These are phyloP conservation scores for Syzygium aromaticum DNA, from an alignment of 345 rosid genomes.

Conservation along the genomic window DNA sequence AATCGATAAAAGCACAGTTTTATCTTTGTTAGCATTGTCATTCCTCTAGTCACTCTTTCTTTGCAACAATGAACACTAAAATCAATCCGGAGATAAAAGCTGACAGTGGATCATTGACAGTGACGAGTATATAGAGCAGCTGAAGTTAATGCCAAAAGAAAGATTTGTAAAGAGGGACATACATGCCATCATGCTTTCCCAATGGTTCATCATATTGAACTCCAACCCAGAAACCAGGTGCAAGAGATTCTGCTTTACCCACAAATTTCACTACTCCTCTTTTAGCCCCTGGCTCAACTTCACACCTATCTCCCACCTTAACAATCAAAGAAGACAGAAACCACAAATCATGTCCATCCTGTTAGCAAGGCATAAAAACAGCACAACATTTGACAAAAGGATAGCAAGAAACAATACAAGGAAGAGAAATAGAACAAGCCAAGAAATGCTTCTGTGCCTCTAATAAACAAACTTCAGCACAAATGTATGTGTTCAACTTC, in stretches of 20 bases:
- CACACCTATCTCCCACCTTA: constrained; percentile 83
- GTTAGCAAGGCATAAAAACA: neutral
- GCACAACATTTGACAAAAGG: neutral
- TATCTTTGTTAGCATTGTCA: neutral
- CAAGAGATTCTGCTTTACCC: constrained; percentile 69
- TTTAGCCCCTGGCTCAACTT: constrained; percentile 84
- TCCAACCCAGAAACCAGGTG: constrained; percentile 91
- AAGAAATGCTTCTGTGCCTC: neutral
- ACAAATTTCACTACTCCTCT: constrained; percentile 74
- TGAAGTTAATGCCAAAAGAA: neutral
- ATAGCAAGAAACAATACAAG: neutral
- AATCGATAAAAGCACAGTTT: neutral
- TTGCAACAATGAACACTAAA: neutral
- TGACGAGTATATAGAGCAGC: neutral
- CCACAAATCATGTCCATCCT: neutral
- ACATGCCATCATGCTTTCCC: constrained; percentile 96
- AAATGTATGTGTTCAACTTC: neutral
- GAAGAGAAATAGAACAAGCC: neutral
- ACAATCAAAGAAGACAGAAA: neutral
- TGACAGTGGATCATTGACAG: neutral
- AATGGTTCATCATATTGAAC: constrained; percentile 85
- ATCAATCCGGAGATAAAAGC: neutral
- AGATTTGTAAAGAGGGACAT: constrained; percentile 18
- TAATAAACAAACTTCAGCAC: neutral
- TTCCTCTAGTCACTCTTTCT: neutral